Evolutionary conservation across 345 rosid genomes (phyloP).

Genomic region (Sonneratia alba): DNA sequence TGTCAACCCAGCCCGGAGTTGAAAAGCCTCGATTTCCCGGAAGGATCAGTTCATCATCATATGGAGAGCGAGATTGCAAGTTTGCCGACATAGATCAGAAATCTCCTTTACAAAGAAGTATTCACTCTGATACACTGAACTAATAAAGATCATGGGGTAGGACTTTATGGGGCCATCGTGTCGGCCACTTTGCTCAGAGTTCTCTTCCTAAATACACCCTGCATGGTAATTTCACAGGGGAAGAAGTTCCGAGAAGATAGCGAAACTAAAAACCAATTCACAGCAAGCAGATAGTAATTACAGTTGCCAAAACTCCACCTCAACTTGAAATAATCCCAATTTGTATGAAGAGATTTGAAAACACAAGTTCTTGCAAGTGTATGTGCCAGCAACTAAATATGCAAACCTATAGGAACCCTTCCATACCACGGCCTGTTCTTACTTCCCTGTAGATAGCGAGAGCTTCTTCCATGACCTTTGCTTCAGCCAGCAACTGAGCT

Average conservation of each 20-base stretch:
- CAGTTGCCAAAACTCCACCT: neutral
- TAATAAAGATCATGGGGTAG: too few relatives aligned
- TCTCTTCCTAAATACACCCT: too few relatives aligned
- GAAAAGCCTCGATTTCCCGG: too few relatives aligned
- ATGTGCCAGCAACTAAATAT: neutral
- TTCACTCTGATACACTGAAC: too few relatives aligned
- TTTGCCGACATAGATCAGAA: too few relatives aligned
- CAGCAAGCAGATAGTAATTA: neutral
- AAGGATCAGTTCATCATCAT: too few relatives aligned
- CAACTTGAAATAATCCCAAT: neutral
- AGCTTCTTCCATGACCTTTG: constrained; percentile 93
- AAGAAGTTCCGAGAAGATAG: neutral
- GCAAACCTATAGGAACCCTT: constrained; percentile 62
- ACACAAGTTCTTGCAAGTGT: neutral
- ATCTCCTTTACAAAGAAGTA: too few relatives aligned
- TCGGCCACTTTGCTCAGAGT: too few relatives aligned
- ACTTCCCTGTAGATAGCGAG: constrained; percentile 54
- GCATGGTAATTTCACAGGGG: too few relatives aligned
- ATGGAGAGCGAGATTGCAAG: too few relatives aligned
- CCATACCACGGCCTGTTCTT: constrained; percentile 47
- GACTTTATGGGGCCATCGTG: too few relatives aligned
- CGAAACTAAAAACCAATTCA: neutral
- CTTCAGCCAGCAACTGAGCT: constrained; percentile 57
- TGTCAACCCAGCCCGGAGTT: too few relatives aligned
- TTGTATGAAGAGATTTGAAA: neutral